phyloP scores from a whole-genome alignment of 2,329 filamentous ascomycete genomes.

The Seiridium unicorne region DNA sequence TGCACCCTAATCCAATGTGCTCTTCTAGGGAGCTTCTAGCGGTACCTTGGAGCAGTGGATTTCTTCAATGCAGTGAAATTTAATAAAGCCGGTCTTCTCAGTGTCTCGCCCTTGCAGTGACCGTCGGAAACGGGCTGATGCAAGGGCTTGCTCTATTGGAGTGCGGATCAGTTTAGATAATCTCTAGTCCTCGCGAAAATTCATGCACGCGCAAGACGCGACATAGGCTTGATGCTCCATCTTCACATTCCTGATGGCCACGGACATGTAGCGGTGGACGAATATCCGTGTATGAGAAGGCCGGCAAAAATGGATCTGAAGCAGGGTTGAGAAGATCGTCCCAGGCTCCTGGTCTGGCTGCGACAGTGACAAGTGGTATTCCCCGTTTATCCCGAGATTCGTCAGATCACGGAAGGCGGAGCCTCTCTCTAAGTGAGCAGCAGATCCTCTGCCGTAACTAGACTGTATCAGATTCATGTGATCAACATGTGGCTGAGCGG shows the following conservation, averaged over 20 bases:
- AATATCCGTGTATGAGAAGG: neutral
- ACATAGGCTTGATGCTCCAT: constrained; percentile 1
- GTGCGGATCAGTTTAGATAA: too few species aligned
- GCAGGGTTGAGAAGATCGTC: constrained; percentile 1
- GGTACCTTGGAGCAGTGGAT: neutral
- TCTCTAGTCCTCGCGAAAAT: neutral
- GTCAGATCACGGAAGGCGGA: constrained; percentile 2
- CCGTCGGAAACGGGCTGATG: neutral
- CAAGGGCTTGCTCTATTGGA: neutral
- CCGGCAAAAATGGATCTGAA: neutral
- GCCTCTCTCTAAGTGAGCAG: neutral
- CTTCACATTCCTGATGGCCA: neutral
- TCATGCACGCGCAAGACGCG: neutral
- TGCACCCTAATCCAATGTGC: neutral
- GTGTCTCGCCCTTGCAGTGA: neutral
- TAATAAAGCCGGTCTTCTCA: neutral
- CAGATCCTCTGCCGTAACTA: neutral
- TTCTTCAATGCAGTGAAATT: neutral
- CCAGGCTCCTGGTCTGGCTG: constrained; percentile 7
- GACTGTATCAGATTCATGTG: neutral
- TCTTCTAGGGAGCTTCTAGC: constrained; percentile 1
- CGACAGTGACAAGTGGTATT: neutral
- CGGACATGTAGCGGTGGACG: neutral
- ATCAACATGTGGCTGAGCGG: neutral
- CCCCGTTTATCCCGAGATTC: constrained; percentile 5